Conservation (phyloP, 2,329 filamentous ascomycete genomes). For the Monilinia aucupariae region DNA sequence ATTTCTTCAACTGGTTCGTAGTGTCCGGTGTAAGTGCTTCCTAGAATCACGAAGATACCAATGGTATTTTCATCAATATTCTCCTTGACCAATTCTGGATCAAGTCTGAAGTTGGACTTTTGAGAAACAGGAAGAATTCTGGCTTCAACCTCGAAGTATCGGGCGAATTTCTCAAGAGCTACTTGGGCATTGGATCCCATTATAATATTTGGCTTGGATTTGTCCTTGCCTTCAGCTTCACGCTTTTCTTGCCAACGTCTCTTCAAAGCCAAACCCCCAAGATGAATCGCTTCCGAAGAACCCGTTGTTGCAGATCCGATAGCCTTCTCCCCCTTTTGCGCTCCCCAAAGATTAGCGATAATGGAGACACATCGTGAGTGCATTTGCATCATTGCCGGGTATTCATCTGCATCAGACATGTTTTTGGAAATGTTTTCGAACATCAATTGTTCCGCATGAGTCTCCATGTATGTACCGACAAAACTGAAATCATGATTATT, state of each 20-base stretch:
- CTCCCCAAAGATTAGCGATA: conserved; percentile 60
- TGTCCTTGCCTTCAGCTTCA: conserved; percentile 55
- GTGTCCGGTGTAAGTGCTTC: conserved; percentile 68
- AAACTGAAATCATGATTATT: conserved; percentile 42
- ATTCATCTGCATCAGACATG: conserved; percentile 64
- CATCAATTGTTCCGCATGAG: conserved; percentile 59
- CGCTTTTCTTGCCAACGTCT: conserved; percentile 65
- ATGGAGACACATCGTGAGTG: conserved; percentile 65
- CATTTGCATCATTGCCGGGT: conserved; percentile 54
- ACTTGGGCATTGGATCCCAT: conserved; percentile 73
- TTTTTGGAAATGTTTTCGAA: conserved; percentile 66
- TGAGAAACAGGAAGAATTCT: conserved; percentile 57
- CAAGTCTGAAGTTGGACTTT: conserved; percentile 55
- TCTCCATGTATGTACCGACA: conserved; percentile 67
- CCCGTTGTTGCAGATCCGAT: conserved; percentile 66
- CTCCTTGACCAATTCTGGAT: conserved; percentile 57
- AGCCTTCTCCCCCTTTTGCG: conserved; percentile 55
- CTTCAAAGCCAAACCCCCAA: conserved; percentile 69
- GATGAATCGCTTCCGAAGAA: conserved; percentile 65
- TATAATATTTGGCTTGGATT: conserved; percentile 62
- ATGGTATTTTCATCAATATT: conserved; percentile 73
- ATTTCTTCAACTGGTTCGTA: conserved; percentile 68
- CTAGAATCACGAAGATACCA: conserved; percentile 67
- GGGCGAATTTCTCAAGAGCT: conserved; percentile 65
- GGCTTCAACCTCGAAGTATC: conserved; percentile 69